phyloP scores from a whole-genome alignment of 768 basidiomycete genomes.

The Holtermanniella nyarrowii region DNA sequence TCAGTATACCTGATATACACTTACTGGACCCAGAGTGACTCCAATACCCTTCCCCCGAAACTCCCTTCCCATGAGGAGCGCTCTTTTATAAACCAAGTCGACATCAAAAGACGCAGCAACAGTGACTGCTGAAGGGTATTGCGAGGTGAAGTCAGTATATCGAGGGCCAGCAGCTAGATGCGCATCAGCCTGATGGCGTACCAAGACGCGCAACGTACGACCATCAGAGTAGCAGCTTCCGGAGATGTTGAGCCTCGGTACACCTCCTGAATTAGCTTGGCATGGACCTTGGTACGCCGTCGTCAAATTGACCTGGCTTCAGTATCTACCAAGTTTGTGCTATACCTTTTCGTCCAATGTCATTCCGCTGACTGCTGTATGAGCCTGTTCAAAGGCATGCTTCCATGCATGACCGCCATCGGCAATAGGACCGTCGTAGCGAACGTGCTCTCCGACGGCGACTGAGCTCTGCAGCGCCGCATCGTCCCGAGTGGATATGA shows the following conservation, averaged over 20 bases:
- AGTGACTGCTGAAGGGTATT: slow-evolving; percentile 36
- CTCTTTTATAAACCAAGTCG: slow-evolving; percentile 64
- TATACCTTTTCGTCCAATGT: slow-evolving; percentile 35
- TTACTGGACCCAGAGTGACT: slow-evolving; percentile 49
- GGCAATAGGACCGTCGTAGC: slow-evolving; percentile 3
- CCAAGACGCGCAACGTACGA: slow-evolving; percentile 12
- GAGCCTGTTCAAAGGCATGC: slow-evolving; percentile 14
- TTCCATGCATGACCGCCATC: slow-evolving; percentile 24
- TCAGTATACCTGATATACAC: slow-evolving; percentile 1
- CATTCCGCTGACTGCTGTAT: slow-evolving; percentile 20
- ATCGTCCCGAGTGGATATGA: not conserved
- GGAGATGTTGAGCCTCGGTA: slow-evolving; percentile 28
- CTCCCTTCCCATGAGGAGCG: slow-evolving; percentile 68
- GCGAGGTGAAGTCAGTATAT: slow-evolving; percentile 35
- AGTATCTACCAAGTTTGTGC: not conserved
- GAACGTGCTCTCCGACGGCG: no score
- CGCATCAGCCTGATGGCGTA: not conserved
- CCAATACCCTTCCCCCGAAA: slow-evolving; percentile 75
- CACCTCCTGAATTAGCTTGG: slow-evolving; percentile 32
- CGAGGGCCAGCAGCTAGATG: slow-evolving; percentile 29
- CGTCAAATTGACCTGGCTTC: slow-evolving; percentile 28
- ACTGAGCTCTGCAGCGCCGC: no score
- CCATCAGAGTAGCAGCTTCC: slow-evolving; percentile 34
- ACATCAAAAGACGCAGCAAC: slow-evolving; percentile 52
- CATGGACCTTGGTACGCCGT: slow-evolving; percentile 29